Evolutionary conservation across 805 yeast genomes (phyloP), one percentile per base, ranked within the genome.

Genomic region (Cyberlindnera misumaiensis): DNA sequence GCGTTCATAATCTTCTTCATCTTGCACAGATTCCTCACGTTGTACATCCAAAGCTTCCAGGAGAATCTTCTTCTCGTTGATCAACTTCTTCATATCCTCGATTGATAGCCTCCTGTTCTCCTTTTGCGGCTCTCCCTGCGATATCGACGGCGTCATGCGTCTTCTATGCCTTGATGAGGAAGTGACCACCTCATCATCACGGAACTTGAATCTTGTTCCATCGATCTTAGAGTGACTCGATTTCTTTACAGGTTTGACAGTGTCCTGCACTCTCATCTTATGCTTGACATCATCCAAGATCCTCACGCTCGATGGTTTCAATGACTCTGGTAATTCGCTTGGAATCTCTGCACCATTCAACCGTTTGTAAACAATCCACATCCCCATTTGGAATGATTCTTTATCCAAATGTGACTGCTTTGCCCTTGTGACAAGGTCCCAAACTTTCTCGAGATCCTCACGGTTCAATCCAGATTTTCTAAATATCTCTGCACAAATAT

Each of bases 311-410:
- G 96, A 94, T 5, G 97, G 97, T 28, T 87, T 70, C 46, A 90
- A 71, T 53, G 88, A 95, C 8, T 95, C 88, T 7, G 97, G 97
- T 38, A 90, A 72, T 37, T 77, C 67, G 24, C 70, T 58, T 7
- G 98, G 98, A 36, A 93, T 63, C 12, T 83, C 86, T 45, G 73
- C 76, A 1, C 97, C 97, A 56, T 88, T 89, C 55, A 90, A 68
- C 44, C 90, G 73, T 56, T 96, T 76, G 63, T 93, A 90, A 32
- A 90, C 89, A 41, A 90, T 67, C 68, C 93, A 97, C 97, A 90
- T 93, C 18, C 97, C 97, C 36, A 90, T 90, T 0, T 95, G 85
- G 66, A 90, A 93, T 60, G 89, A 96, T 59, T 90, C 96, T 52
- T 79, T 80, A 59, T 87, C 88, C 47, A 90, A 74, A 58, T 77